Evolutionary conservation across 2,329 filamentous ascomycete species (phyloP), one percentile per base, ranked within the genome.

Genomic region (Hypoxylon sp.): DNA sequence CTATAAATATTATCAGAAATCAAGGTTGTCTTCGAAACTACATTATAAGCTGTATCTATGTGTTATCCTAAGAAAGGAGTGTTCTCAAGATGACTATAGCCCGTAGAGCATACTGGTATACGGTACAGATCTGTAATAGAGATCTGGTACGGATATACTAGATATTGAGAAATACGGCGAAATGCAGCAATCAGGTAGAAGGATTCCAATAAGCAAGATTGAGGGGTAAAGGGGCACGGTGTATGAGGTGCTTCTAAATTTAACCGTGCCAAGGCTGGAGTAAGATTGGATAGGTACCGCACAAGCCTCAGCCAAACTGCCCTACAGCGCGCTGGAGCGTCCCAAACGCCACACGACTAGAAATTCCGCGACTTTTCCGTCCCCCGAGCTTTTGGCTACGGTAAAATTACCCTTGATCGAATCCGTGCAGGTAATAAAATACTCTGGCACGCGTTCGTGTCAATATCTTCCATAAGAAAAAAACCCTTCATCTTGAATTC

Each of bases 221-320:
- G 49, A n/a, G 58, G 7, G 20, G 13, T n/a, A 11, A 17, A 48
- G n/a, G n/a, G n/a, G 3, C 10, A 27, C 29, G 15, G 31, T 27
- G 24, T 24, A 53, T 58, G 37, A 18, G 24, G 18, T 15, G 43
- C 41, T 59, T 60, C 56, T 62, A 62, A 57, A 47, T 60, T 29
- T 56, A 57, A 53, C 18, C 13, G 26, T 10, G 57, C 60, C 54
- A 63, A 63, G 60, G 40, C 31, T 13, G 17, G 18, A 35, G 57
- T 61, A 58, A 61, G 48, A 60, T 62, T 63, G 41, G 49, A 33
- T 9, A n/a, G n/a, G n/a, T 53, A 48, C 35, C 26, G 49, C 47
- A 33, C 40, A 60, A 63, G 54, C 60, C 60, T 58, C 60, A 60
- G 29, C 15, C 9, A 17, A 10, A n/a, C n/a, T n/a, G n/a, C n/a